Evolutionary conservation across 192 early-diverging fungal genomes (phyloP).

Genomic region (Gigaspora rosea): DNA sequence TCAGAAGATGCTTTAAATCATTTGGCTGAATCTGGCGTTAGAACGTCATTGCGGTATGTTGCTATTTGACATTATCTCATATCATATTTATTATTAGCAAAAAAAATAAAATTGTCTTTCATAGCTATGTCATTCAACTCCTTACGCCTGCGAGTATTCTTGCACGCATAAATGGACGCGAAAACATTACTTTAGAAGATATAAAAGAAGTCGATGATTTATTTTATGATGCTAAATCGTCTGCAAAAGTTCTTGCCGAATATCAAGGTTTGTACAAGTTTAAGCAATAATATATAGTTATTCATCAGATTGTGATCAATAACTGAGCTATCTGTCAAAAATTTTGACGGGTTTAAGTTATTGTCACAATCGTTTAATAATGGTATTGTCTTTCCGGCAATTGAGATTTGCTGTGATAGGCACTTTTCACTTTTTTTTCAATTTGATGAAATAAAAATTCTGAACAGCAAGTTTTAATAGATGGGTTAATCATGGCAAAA

Average conservation of each 20-base stretch:
- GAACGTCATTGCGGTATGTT: constrained; percentile 80
- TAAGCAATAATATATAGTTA: too few species aligned
- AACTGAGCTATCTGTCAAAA: too few species aligned
- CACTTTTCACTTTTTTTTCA: too few species aligned
- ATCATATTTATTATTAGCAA: background rate
- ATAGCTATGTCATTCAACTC: constrained; percentile 91
- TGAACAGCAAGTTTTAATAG: too few species aligned
- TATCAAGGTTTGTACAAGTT: constrained; percentile 13
- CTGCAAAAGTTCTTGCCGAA: constrained; percentile 70
- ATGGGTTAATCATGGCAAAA: too few species aligned
- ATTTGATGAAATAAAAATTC: too few species aligned
- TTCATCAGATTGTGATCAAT: too few species aligned
- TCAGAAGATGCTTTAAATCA: constrained; percentile 75
- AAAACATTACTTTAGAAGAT: constrained; percentile 80
- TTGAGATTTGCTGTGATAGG: too few species aligned
- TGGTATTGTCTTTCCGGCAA: too few species aligned
- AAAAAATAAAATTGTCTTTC: background rate
- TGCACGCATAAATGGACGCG: constrained; percentile 82
- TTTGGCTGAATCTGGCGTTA: constrained; percentile 83
- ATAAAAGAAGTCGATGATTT: constrained; percentile 82
- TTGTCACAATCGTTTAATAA: too few species aligned
- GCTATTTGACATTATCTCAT: background rate
- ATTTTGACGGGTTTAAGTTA: too few species aligned
- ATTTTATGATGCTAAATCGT: constrained; percentile 87
- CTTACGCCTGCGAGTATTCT: constrained; percentile 90